A percentile compares a stretch with the other conserved stretches of the same genome.
These are phyloP conservation scores for Ceratocystis smalleyi DNA, from an alignment of 2,329 filamentous ascomycete species.

Conservation along the genomic window DNA sequence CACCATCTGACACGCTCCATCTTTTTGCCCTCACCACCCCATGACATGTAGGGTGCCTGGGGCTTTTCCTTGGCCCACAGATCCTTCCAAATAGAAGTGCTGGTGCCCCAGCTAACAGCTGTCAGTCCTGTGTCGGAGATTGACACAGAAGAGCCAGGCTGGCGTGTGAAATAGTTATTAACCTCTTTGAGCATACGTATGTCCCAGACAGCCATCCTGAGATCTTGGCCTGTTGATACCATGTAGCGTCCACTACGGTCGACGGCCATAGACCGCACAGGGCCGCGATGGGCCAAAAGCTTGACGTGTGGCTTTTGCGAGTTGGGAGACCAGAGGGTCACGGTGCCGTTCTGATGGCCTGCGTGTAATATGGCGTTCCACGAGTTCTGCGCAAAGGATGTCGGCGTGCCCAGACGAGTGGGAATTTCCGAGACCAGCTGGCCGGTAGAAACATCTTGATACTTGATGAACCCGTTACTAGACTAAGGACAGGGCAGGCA, in stretches of 20 bases:
- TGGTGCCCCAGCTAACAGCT: conserved; percentile 81
- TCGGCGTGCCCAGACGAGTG: conserved; percentile 70
- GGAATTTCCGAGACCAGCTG: conserved; percentile 73
- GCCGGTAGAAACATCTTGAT: conserved; percentile 89
- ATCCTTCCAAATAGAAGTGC: conserved; percentile 79
- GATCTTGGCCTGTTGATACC: conserved; percentile 81
- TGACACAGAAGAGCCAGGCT: conserved; percentile 66
- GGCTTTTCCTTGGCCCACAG: conserved; percentile 73
- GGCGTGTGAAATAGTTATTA: conserved; percentile 69
- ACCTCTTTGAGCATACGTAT: conserved; percentile 88
- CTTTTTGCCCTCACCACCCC: conserved; percentile 70
- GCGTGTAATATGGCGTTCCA: conserved; percentile 85
- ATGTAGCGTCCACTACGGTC: conserved; percentile 89
- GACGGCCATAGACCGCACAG: conserved; percentile 69
- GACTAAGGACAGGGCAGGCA: conserved; percentile 32
- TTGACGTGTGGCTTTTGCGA: conserved; percentile 75
- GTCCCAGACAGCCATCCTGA: conserved; percentile 90
- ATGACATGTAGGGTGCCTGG: conserved; percentile 79
- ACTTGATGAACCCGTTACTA: conserved; percentile 72
- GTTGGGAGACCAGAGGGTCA: conserved; percentile 93
- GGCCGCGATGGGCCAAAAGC: conserved; percentile 74
- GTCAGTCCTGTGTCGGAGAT: conserved; percentile 83
- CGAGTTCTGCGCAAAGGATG: conserved; percentile 72
- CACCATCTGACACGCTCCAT: conserved; percentile 82
- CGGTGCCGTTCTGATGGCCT: conserved; percentile 87